Base-by-base conservation (phyloP, 768 basidiomycete species). In the Naganishia randhawae region DNA sequence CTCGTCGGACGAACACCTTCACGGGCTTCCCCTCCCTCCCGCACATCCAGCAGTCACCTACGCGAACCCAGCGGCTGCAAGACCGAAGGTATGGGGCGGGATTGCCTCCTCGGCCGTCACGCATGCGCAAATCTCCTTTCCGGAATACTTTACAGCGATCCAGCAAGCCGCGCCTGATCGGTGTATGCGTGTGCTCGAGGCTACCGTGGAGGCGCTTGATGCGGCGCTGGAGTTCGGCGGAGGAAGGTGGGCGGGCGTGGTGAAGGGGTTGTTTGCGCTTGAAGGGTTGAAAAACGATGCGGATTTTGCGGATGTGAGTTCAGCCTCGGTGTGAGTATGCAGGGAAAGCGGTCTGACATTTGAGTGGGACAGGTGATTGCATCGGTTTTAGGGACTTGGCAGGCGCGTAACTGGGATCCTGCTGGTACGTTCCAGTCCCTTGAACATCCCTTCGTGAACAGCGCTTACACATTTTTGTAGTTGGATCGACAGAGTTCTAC, bases 351-450 rank as follows among this genome's bases (percentile, higher is more conserved):
- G 51, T 17, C 51, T 53, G 32, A 53, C 41, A 19, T 42, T 29
- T 5, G 17, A 9, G 9, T n/a, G 19, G 39, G 1, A 19, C 10
- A 61, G 57, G 57, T 61, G 22, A 61, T 25, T 81, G 73, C 45
- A 72, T 42, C 16, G 78, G 73, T 73, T 27, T 57, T 76, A 17
- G 76, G 75, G 72, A 27, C 25, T 67, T 95, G 92, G 90, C 94
- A 97, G 81, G 83, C 82, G 0, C 89, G 88, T 78, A 88, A 88
- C 75, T 97, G 93, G 94, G 89, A 95, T 76, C 88, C 89, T 0
- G 80, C 80, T 16, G 85, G 77, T 78, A 48, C 57, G 73, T 71
- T n/a, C n/a, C n/a, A n/a, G n/a, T n/a, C n/a, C n/a, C n/a, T n/a
- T n/a, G n/a, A n/a, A n/a, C n/a, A 35, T 55, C 25, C 11, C 13